These are phyloP conservation scores for Durotheca rogersii DNA, from an alignment of 495 filamentous ascomycete species.

Conservation along the genomic window DNA sequence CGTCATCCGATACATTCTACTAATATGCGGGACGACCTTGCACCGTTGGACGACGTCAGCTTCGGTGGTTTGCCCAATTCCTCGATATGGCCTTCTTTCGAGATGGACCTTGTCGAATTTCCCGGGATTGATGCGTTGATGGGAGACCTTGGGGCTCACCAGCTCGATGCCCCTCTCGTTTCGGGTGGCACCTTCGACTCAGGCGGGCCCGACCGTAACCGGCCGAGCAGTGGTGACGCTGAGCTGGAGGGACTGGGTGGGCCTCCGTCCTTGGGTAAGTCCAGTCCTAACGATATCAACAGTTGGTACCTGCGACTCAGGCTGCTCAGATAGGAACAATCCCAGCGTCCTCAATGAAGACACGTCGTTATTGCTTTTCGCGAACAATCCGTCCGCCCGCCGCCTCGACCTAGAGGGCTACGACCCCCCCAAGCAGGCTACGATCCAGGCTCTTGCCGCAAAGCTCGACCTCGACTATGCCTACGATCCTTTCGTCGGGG, in stretches of 20 bases:
- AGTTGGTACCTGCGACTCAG: slow-evolving; percentile 6
- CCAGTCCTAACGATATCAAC: slow-evolving; percentile 3
- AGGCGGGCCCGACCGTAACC: not conserved
- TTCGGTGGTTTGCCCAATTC: slow-evolving; percentile 7
- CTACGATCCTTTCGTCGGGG: slow-evolving; percentile 8
- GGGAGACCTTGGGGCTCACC: slow-evolving; percentile 1
- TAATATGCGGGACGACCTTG: slow-evolving; percentile 14
- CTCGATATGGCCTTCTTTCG: slow-evolving; percentile 11
- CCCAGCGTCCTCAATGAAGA: slow-evolving; percentile 14
- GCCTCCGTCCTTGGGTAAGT: slow-evolving; percentile 19
- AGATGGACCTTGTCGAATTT: slow-evolving; percentile 20
- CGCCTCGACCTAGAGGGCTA: slow-evolving; percentile 13
- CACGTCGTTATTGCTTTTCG: slow-evolving; percentile 14
- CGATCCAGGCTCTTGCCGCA: slow-evolving; percentile 10
- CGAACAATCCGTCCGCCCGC: slow-evolving; percentile 16
- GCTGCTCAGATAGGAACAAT: slow-evolving; percentile 21
- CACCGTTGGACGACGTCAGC: slow-evolving; percentile 7
- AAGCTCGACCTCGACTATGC: slow-evolving; percentile 19
- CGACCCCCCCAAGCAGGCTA: slow-evolving; percentile 11
- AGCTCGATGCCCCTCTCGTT: not conserved
- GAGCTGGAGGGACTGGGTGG: slow-evolving; percentile 2
- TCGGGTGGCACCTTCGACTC: not conserved
- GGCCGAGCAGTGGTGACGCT: not conserved
- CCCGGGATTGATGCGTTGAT: not conserved
- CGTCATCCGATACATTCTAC: not conserved